Base-by-base conservation (phyloP, 306 rosid genomes). In the Vigna nakashimae region DNA sequence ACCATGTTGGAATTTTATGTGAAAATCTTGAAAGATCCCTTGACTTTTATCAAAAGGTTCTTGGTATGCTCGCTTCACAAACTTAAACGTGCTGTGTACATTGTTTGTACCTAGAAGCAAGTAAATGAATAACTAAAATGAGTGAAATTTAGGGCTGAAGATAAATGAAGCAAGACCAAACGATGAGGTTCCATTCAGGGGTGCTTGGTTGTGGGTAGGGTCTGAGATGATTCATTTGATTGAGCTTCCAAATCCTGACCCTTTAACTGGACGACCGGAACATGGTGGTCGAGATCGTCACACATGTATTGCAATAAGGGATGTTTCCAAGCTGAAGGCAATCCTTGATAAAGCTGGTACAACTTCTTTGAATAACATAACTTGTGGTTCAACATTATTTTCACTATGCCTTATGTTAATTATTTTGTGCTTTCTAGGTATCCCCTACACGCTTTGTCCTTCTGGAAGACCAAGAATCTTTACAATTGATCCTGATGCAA, bases 171-270 rank as follows among this genome's bases (percentile, higher is more conserved):
- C 99, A 51, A 87, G 99, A 87, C 99, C 99, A 34, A 83, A 95
- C 26, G 90, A 95, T 69, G 91, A 92, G 90, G 98, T 95, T 52
- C 99, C 98, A 62, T 95, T 91, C 30, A 87, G 94, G 72, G 99
- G 99, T 77, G 96, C 98, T 43, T 95, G 99, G 99, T 78, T 95
- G 57, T 92, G 99, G 99, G 97, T 95, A 65, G 99, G 99, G 51
- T 87, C 98, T 36, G 98, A 87, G 87, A 95, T 92, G 99, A 91
- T 95, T 74, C 99, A 92, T 82, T 82, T 95, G 63, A 95, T 95
- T 96, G 99, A 95, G 86, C 98, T 95, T 84, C 98, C 98, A 68
- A 92, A 95, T 81, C 97, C 99, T 0, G 98, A 95, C 77, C 99
- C 98, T 57, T 73, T 91, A 82, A 86, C 93, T 0, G 99, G 99